Base-by-base conservation (phyloP, 2,329 filamentous ascomycete species). In the Monosporascus cannonballus region DNA sequence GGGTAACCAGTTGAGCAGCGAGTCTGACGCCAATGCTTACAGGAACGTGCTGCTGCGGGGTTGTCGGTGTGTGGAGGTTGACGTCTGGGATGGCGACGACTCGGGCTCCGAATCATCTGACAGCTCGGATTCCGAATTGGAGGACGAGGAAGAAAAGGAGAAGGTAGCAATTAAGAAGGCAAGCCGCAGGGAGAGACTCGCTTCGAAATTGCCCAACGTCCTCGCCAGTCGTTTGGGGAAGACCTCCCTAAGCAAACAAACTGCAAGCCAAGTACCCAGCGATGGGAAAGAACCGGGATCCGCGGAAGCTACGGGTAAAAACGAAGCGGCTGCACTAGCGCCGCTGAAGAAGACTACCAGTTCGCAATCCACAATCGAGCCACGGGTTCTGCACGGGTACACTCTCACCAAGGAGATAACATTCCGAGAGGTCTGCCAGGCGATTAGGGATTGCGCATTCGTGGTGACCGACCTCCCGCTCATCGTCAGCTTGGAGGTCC, bases 401-500 rank as follows among this genome's bases (percentile, higher is more conserved):
- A 97, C 94, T 0, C 78, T 96, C 20, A 99, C 94, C 17, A 92
- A 89, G 61, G 88, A 94, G 55, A 84, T 96, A 39, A 80, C 88
- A 0, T 97, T 97, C 70, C 84, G 92, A 48, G 83, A 87, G 42
- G 93, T 97, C 2, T 96, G 92, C 71, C 76, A 80, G 52, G 84
- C 89, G 0, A 92, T 97, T 59, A 78, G 83, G 34, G 83, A 96
- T 52, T 82, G 86, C 62, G 91, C 88, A 1, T 97, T 97, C 63
- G 72, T 80, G 3, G 81, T 76, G 4, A 86, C 82, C 20, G 85
- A 93, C 55, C 74, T 96, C 18, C 94, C 94, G 0, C 76, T 99
- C n/a, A 93, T 97, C 54, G 87, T 96, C 61, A 96, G 90, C 65
- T 79, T 99, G 34, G 94, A 99, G 70, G 90, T 97, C 0, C 94